Evolutionary conservation across 805 yeast species (phyloP), one percentile per base, ranked within the genome.

Genomic region (Monosporozyma solicola): DNA sequence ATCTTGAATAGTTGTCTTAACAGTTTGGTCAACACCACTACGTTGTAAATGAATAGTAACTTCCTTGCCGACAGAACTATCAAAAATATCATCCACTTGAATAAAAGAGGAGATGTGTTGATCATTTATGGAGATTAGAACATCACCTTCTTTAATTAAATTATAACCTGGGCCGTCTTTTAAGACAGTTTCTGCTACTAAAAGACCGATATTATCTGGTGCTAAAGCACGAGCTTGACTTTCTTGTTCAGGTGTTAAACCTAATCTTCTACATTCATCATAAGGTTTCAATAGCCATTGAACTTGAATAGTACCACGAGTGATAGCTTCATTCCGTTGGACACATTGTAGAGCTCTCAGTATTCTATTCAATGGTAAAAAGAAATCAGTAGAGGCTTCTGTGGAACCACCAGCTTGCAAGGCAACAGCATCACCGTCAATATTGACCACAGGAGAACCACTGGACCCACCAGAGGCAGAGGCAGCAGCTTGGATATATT

Each of bases 391-490:
- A 0, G 97, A 87, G 1, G 96, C 91, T 59, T 87, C 94, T 1
- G 90, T 80, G 6, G 87, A 80, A 2, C 97, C 97, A 63, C 97
- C 97, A 1, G 97, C 97, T 69, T 89, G 96, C 51, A 91, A 72
- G 0, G 97, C 97, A 20, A 91, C 87, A 0, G 92, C 96, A 62
- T 81, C 70, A 2, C 97, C 97, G 59, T 86, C 84, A 46, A 85
- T 82, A 67, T 89, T 85, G 2, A 91, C 95, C n/a, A 91, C 97
- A 0, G 97, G 97, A 3, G 96, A 88, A 8, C 97, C 97, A 49
- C 94, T 84, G 3, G 96, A 89, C 2, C 97, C 97, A 32, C 97
- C 97, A 16, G 95, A 85, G 0, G 97, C 96, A 55, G 90, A 80
- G 0, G 97, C 97, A 7, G 97, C 97, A 0, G 97, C 97, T 70